Evolutionary conservation across 495 filamentous ascomycete species (phyloP).

Genomic region (Cladorrhinum samala): DNA sequence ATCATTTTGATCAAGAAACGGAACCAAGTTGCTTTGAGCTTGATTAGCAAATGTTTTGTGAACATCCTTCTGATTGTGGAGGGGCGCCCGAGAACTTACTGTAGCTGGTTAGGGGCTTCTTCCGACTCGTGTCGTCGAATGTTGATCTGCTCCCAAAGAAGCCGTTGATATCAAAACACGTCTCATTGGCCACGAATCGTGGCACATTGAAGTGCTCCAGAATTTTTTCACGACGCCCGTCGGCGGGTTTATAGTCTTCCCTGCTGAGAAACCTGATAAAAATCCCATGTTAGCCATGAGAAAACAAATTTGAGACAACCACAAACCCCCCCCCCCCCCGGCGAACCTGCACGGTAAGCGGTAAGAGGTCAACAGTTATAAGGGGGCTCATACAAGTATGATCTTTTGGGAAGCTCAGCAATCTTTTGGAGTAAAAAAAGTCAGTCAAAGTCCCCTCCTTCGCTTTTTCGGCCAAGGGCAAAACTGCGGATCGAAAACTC

Average conservation of each 20-base stretch:
- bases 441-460: background rate
- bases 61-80: background rate
- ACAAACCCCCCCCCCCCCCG: too few species aligned
- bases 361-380: background rate
- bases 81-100: background rate
- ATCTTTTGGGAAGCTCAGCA: background rate
- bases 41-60: background rate
- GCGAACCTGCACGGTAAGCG: too few species aligned
- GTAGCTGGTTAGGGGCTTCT: conserved; percentile 4
- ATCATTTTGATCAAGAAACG: conserved; percentile 19
- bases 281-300: background rate
- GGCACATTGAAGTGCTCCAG: conserved; percentile 20
- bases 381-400: background rate
- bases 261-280: conserved; percentile 16
- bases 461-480: too few species aligned
- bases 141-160: conserved; percentile 16
- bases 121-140: conserved; percentile 2
- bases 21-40: conserved; percentile 19
- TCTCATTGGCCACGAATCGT: conserved; percentile 14
- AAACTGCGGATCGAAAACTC: too few species aligned
- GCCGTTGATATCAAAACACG: conserved; percentile 23
- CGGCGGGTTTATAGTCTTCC: conserved; percentile 6
- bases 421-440: background rate
- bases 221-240: conserved; percentile 7
- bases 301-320: too few species aligned